These are phyloP conservation scores for Poa annua DNA, from an alignment of 176 grass and related monocot species.

Conservation along the genomic window DNA sequence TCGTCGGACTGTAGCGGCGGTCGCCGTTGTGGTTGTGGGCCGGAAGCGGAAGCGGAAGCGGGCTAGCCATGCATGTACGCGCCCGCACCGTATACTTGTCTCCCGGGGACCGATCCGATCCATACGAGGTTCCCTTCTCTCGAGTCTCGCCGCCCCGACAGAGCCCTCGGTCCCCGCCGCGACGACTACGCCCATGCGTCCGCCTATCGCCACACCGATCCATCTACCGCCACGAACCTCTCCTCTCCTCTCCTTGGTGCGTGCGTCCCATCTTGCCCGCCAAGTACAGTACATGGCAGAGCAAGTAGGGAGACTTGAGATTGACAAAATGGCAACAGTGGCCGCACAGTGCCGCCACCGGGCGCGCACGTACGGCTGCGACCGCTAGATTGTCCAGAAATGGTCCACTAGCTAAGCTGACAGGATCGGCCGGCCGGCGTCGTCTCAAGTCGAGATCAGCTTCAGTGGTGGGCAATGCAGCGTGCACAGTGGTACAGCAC, in stretches of 20 bases:
- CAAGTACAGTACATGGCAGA: no score
- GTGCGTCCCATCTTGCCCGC: constrained; percentile 9
- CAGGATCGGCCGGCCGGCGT: neutral
- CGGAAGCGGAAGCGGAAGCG: no score
- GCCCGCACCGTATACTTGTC: neutral
- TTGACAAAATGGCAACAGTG: constrained; percentile 6
- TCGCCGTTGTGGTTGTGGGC: no score
- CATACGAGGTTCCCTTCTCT: constrained; percentile 45
- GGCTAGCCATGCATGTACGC: no score
- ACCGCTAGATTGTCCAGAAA: constrained; percentile 34
- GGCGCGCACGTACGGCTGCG: neutral
- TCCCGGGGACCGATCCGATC: constrained; percentile 22
- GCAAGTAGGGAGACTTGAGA: no score
- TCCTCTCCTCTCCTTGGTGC: no score
- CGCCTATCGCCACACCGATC: no score
- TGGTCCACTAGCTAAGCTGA: neutral
- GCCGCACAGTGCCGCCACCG: neutral
- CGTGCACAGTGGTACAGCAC: neutral
- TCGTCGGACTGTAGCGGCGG: neutral
- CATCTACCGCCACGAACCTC: no score
- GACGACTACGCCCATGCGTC: neutral
- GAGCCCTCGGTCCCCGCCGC: neutral
- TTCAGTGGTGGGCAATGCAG: neutral
- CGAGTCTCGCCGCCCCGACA: constrained; percentile 10
- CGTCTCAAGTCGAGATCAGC: neutral